phyloP scores from a whole-genome alignment of 371 early-diverging fungal species.

The Coemansia sp. region DNA sequence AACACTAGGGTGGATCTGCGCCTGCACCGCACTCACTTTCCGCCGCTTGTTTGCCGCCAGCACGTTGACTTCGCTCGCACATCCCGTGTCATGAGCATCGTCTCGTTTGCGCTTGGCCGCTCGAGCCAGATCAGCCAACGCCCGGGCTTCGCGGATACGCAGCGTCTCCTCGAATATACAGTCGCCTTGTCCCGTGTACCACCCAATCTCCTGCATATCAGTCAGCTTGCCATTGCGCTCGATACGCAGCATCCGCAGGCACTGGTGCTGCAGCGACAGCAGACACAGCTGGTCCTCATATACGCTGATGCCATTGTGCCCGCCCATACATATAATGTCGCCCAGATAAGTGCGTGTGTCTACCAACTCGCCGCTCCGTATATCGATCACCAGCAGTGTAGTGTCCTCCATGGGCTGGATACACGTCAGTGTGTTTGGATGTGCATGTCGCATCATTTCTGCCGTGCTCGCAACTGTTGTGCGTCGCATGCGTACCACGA shows the following conservation, averaged over 20 bases:
- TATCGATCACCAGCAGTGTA: slow-evolving; percentile 34
- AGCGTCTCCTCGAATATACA: slow-evolving; percentile 32
- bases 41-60: slow-evolving; percentile 11
- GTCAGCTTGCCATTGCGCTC: slow-evolving; percentile 33
- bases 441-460: not conserved
- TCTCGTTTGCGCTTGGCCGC: slow-evolving; percentile 9
- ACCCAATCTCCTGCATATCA: slow-evolving; percentile 46
- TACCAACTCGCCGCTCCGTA: slow-evolving; percentile 20
- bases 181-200: slow-evolving; percentile 51
- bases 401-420: slow-evolving; percentile 40
- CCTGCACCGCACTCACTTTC: not conserved
- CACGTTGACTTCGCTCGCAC: not conserved
- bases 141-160: slow-evolving; percentile 21
- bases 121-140: slow-evolving; percentile 8
- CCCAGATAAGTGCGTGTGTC: slow-evolving; percentile 37
- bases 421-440: slow-evolving; percentile 31
- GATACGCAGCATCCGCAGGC: slow-evolving; percentile 41
- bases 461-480: not conserved
- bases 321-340: slow-evolving; percentile 44
- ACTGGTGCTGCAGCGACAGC: slow-evolving; percentile 52
- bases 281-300: slow-evolving; percentile 48
- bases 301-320: slow-evolving; percentile 49
- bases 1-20: not conserved
- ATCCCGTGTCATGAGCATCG: slow-evolving; percentile 2
- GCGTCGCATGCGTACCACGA: slow-evolving; percentile 34